These are phyloP conservation scores for Metschnikowia lachancei DNA, from an alignment of 805 yeast species.

Conservation along the genomic window DNA sequence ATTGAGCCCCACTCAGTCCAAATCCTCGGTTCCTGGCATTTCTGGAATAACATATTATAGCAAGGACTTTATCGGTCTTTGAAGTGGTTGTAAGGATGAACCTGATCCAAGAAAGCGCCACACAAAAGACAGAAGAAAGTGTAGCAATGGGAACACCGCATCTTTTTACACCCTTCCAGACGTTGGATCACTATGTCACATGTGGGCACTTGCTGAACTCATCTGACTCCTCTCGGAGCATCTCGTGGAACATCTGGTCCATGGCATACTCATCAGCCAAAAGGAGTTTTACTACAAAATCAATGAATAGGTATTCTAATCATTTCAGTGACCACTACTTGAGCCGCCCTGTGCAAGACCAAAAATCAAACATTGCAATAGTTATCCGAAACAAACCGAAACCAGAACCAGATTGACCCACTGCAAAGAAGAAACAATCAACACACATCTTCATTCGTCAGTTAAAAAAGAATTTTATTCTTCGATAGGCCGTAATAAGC, in stretches of 20 bases:
- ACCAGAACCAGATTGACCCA: no score
- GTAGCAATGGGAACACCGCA: slow-evolving; percentile 52
- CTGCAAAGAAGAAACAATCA: no score
- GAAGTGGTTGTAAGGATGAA: slow-evolving; percentile 54
- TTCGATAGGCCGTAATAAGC: no score
- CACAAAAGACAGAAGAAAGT: slow-evolving; percentile 55
- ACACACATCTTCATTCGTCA: no score
- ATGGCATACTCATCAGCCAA: slow-evolving; percentile 46
- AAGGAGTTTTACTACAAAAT: no score
- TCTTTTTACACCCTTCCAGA: slow-evolving; percentile 63
- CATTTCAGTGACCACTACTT: no score
- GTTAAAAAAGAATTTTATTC: no score
- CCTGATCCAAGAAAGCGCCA: slow-evolving; percentile 37
- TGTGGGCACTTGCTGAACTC: slow-evolving; percentile 51
- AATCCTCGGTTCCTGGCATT: slow-evolving; percentile 33
- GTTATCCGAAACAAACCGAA: no score
- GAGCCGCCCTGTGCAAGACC: no score
- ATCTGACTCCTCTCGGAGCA: slow-evolving; percentile 41
- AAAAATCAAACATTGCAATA: no score
- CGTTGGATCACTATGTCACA: slow-evolving; percentile 51
- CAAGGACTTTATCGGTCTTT: slow-evolving; percentile 42
- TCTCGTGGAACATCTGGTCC: slow-evolving; percentile 45
- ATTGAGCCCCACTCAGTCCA: slow-evolving; percentile 2
- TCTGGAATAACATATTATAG: slow-evolving; percentile 51
- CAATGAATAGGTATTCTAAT: no score